phyloP scores from a whole-genome alignment of 495 filamentous ascomycete genomes.

The Daldinia vernicosa region DNA sequence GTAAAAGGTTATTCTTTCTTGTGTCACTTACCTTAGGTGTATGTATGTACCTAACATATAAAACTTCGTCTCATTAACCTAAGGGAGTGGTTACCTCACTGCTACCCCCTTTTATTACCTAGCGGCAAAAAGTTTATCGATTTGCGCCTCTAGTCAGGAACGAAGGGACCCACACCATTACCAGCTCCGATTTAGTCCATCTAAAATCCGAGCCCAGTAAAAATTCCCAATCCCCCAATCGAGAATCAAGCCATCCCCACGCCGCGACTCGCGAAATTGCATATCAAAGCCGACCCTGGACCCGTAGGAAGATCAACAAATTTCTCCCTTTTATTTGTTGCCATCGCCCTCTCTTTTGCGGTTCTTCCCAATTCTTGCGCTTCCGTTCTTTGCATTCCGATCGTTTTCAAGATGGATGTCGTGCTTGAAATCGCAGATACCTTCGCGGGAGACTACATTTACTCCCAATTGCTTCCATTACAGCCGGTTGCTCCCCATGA shows the following conservation, averaged over 20 bases:
- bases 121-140: conserved; percentile 19
- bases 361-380: conserved; percentile 1
- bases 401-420: conserved; percentile 78
- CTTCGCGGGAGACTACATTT: conserved; percentile 82
- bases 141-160: conserved; percentile 30
- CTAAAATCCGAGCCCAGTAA: conserved; percentile 33
- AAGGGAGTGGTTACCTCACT: neutral
- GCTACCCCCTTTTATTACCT: conserved; percentile 3
- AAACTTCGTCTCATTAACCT: neutral
- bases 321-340: conserved; percentile 26
- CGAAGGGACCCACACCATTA: conserved; percentile 4
- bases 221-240: conserved; percentile 13
- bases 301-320: conserved; percentile 8
- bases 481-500: conserved; percentile 58
- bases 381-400: neutral
- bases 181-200: conserved; percentile 17
- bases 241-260: conserved; percentile 10
- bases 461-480: conserved; percentile 75
- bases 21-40: conserved; percentile 10
- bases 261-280: conserved; percentile 39
- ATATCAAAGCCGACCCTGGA: conserved; percentile 19
- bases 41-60: no score
- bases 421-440: conserved; percentile 86
- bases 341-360: neutral
- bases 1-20: neutral